Base-by-base conservation (phyloP, 495 filamentous ascomycete species). In the Stereocaulon alpinum region DNA sequence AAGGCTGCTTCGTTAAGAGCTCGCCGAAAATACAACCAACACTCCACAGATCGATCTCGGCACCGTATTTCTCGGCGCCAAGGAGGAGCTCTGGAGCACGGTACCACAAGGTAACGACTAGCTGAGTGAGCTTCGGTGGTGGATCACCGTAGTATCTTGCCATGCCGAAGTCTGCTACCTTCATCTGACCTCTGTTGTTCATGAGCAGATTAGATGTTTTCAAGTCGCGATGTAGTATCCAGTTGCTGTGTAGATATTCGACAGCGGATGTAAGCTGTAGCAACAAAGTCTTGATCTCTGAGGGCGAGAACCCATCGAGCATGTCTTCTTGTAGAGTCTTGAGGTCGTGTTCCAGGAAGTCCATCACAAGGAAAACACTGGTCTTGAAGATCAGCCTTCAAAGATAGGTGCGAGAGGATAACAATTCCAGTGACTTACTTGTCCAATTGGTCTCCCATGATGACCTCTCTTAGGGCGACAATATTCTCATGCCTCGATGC, bases 31-130 rank as follows among this genome's bases (percentile, higher is more conserved):
- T 93, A 74, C 93, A 98, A 14, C 93, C 93, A 10, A 96, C 75
- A 71, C 87, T 91, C 93, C 93, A 98, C 79, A 96, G 85, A 73
- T 98, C 93, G 59, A 98, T 78, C 62, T 86, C 83, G 0, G 75
- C 68, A 50, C 81, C 85, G 76, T 98, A 98, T 22, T 77, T 79
- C 41, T 81, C 79, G 1, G 88, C 79, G 29, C 93, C 93, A 12
- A 98, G 80, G 6, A 98, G 81, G 18, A 98, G 78, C 69, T 97
- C 93, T 0, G 93, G 93, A 0, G 89, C 79, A 30, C 93, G 86
- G 71, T 98, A 98, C 93, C 93, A 98, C 9, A 98, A 83, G 6
- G 93, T 98, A 20, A 97, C 93, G 61, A 98, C 92, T 20, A 97
- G 83, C 70, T 93, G 87, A 10, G 93, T 96, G 55, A 97, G 78